Percentiles rank a stretch among this genome's conserved stretches.
phyloP scores from a whole-genome alignment of 2,329 filamentous ascomycete species.

The Juglanconis juglandina region DNA sequence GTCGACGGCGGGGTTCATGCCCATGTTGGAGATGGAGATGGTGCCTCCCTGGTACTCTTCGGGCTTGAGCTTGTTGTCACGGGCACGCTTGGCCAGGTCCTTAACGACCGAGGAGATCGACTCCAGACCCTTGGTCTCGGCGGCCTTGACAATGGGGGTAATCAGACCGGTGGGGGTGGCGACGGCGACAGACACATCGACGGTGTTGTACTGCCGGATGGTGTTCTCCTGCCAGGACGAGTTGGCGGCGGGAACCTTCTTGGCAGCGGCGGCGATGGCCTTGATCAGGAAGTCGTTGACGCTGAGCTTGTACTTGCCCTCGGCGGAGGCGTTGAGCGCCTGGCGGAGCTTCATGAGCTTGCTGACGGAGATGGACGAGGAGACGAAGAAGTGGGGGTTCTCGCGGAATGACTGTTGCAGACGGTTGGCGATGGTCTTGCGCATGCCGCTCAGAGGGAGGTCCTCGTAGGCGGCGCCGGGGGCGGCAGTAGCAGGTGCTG shows the following conservation, averaged over 20 bases:
- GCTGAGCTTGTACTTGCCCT: slow-evolving; percentile 98
- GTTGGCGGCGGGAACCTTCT: slow-evolving; percentile 94
- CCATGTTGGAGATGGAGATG: slow-evolving; percentile 99
- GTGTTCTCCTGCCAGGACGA: slow-evolving; percentile 87
- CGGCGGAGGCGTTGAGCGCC: slow-evolving; percentile 81
- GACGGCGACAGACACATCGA: slow-evolving; percentile 94
- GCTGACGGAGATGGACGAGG: slow-evolving; percentile 81
- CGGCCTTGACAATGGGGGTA: slow-evolving; percentile 92
- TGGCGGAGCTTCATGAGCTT: slow-evolving; percentile 96
- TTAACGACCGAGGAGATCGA: slow-evolving; percentile 87
- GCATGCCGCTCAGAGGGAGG: slow-evolving; percentile 83
- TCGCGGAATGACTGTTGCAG: slow-evolving; percentile 84
- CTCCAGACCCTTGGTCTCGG: slow-evolving; percentile 81
- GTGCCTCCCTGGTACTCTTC: slow-evolving; percentile 99
- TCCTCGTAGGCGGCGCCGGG: slow-evolving; percentile 74
- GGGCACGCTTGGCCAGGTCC: slow-evolving; percentile 92
- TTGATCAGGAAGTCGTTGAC: slow-evolving; percentile 99
- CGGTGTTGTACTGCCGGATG: slow-evolving; percentile 89
- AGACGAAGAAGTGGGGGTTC: slow-evolving; percentile 98
- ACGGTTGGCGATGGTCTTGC: slow-evolving; percentile 93
- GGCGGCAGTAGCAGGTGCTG: slow-evolving; percentile 48
- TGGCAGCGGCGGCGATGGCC: slow-evolving; percentile 81
- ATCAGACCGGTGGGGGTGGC: slow-evolving; percentile 91
- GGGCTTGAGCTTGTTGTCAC: slow-evolving; percentile 97
- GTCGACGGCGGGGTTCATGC: slow-evolving; percentile 96